A percentile compares a stretch with the other conserved stretches of the same genome.
phyloP scores from a whole-genome alignment of 2,329 filamentous ascomycete species.

The Remersonia thermophila region DNA sequence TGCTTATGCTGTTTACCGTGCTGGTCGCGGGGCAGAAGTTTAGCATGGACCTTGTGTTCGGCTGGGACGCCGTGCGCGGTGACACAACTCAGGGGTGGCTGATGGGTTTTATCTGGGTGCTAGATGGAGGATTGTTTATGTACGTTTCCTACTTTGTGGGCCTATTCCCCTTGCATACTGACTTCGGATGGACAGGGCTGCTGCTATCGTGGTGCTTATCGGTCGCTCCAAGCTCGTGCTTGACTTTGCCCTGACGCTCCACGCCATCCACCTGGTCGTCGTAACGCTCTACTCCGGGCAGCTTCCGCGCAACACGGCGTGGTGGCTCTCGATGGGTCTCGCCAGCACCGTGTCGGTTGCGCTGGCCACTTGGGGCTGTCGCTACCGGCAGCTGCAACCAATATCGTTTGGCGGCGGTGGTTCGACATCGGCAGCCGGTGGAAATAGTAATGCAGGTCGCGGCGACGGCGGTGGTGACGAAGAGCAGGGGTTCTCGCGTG shows the following conservation, averaged over 20 bases:
- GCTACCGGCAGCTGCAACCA: conserved; percentile 76
- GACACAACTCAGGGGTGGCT: conserved; percentile 53
- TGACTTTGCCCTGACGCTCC: conserved; percentile 80
- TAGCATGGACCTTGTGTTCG: conserved; percentile 41
- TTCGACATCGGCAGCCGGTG: conserved; percentile 26
- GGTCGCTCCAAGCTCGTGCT: conserved; percentile 86
- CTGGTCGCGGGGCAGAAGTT: conserved; percentile 46
- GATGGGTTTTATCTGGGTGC: conserved; percentile 43
- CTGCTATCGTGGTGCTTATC: conserved; percentile 73
- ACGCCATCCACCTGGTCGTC: conserved; percentile 24
- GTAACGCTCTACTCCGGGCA: conserved; percentile 64
- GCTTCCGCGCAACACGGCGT: conserved; percentile 66
- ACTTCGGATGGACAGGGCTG: conserved; percentile 42
- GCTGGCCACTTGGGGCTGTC: conserved; percentile 81
- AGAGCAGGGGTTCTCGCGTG: conserved; percentile 38
- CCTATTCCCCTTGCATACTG: background rate
- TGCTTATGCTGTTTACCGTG: conserved; percentile 34
- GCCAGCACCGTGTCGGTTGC: conserved; percentile 37
- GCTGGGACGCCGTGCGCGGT: conserved; percentile 45
- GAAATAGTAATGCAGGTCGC: conserved; percentile 5
- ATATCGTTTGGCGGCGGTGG: conserved; percentile 67
- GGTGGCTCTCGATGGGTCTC: conserved; percentile 58
- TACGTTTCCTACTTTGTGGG: conserved; percentile 17
- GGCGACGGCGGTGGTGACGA: conserved; percentile 25
- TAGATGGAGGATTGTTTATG: conserved; percentile 43